Base-by-base conservation (phyloP, 208 protist genomes). In the Phytomonas serpens region DNA sequence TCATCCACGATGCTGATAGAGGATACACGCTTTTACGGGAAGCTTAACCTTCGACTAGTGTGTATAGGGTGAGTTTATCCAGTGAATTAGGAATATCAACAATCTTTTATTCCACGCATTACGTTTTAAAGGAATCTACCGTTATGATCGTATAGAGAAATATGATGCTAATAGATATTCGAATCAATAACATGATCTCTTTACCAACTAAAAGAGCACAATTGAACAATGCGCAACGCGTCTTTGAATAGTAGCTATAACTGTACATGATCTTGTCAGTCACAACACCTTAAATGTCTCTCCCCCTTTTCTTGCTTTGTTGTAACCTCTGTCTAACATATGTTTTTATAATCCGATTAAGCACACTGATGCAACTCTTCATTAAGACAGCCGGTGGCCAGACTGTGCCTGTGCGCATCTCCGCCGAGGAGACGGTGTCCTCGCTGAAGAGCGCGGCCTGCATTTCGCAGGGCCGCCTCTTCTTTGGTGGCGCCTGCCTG, bases 351-450 rank as follows among this genome's bases (percentile, higher is more conserved):
- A 57, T 52, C 23, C 23, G 23, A 52, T 57, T 6, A 57, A 57
- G 47, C 47, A 57, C 47, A 57, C 47, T 27, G 74, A 99, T 98
- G 92, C 92, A 97, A 77, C 85, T 98, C 82, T 98, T 97, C 78
- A 82, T 98, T 72, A 98, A 97, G 86, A 95, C 88, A 62, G 78
- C 90, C 47, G 85, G 82, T 32, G 93, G 92, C 78, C 93, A 89
- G 87, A 97, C 93, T 38, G 85, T 97, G 70, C 84, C 87, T 62
- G 85, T 97, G 71, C 86, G 90, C 74, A 87, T 91, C 65, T 80
- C 93, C 66, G 81, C 82, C 51, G 81, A 87, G 74, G 89, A 94
- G 74, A 97, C 92, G 61, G 89, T 98, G 52, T 86, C 92, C 61
- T 71, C 67, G 68, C 70, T 98, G 70, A 94, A 87, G 84, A 72